Evolutionary conservation across 83 land plant species (phyloP), one percentile per base, ranked within the genome.

Genomic region (Picea abies): DNA sequence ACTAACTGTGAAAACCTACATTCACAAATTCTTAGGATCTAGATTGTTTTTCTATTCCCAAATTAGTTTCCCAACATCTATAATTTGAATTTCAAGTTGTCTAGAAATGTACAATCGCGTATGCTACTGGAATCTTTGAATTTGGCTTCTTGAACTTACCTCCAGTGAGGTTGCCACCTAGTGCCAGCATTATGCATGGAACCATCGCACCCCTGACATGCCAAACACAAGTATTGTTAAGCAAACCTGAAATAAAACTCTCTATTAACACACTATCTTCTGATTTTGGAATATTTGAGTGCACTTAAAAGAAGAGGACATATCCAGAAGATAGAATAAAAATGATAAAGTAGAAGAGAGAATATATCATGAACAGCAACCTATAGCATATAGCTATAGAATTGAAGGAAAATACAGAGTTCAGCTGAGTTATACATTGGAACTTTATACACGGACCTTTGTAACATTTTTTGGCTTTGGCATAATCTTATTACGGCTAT

Each of bases 141-240:
- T 8, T 19, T 60, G 14, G 16, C 23, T 75, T 11, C 47, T 75
- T 52, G 78, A 61, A 41, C 47, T 19, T 65, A 87, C 88, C 88
- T 87, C 84, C 84, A 37, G 39, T 82, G 41, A 87, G 58, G 80
- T 84, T 88, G 44, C 90, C 90, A 12, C 90, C 89, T 19, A 88
- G 79, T 5, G 79, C 90, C 52, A 88, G 83, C 89, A 86, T 82
- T 56, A 88, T 86, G 75, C 90, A 88, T 6, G 90, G 90, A 52
- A 88, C 79, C 80, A 87, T 88, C 14, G 90, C 90, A 63, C 83
- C 88, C 63, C 88, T 87, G 87, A 84, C 17, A 79, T 52, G 12
- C 60, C 14, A 52, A 76, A 23, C 44, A 76, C 14, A 76, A 22
- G 25, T 76, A 76, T 76, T 23, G 56, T 52, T 12, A 52, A 11